A percentile compares a stretch with the other conserved stretches of the same genome.
phyloP scores from a whole-genome alignment of 106 monocot species.

The Vanilla planifolia region DNA sequence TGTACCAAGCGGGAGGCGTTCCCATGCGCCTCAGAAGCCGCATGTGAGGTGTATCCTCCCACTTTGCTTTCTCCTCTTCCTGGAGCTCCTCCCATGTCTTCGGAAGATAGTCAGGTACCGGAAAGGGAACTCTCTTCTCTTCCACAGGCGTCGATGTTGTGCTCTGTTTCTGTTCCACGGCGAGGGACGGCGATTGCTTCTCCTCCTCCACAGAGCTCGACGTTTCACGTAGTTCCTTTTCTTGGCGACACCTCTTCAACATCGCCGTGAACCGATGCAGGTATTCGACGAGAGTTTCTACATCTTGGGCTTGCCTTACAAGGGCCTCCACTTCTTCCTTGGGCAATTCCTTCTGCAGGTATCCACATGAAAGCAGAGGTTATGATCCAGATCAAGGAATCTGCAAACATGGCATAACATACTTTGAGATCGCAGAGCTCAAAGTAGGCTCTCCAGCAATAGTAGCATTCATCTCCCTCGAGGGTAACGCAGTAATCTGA shows the following conservation, averaged over 20 bases:
- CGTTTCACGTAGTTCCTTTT: background rate
- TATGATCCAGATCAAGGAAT: background rate
- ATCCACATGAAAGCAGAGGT: background rate
- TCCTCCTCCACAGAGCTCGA: slow-evolving; percentile 7
- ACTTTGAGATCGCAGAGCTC: slow-evolving; percentile 86
- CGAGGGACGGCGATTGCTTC: too few species aligned
- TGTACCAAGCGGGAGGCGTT: slow-evolving; percentile 71
- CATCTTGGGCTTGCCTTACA: slow-evolving; percentile 48
- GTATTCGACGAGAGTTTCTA: slow-evolving; percentile 38
- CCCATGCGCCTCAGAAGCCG: slow-evolving; percentile 62
- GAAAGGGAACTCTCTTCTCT: slow-evolving; percentile 24
- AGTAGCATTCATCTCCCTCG: slow-evolving; percentile 81
- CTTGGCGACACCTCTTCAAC: slow-evolving; percentile 27
- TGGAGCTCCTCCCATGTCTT: slow-evolving; percentile 68
- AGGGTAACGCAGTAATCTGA: slow-evolving; percentile 82
- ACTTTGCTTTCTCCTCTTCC: slow-evolving; percentile 59
- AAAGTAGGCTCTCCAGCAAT: slow-evolving; percentile 89
- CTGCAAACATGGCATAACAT: background rate
- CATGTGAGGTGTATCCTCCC: slow-evolving; percentile 74
- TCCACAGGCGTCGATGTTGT: background rate
- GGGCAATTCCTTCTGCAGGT: slow-evolving; percentile 50
- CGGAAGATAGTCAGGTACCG: slow-evolving; percentile 71
- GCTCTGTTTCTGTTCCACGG: background rate
- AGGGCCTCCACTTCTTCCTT: slow-evolving; percentile 65
- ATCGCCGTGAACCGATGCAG: slow-evolving; percentile 46